These are phyloP conservation scores for Waitea zeae DNA, from an alignment of 1,284 basidiomycete species.

Conservation along the genomic window DNA sequence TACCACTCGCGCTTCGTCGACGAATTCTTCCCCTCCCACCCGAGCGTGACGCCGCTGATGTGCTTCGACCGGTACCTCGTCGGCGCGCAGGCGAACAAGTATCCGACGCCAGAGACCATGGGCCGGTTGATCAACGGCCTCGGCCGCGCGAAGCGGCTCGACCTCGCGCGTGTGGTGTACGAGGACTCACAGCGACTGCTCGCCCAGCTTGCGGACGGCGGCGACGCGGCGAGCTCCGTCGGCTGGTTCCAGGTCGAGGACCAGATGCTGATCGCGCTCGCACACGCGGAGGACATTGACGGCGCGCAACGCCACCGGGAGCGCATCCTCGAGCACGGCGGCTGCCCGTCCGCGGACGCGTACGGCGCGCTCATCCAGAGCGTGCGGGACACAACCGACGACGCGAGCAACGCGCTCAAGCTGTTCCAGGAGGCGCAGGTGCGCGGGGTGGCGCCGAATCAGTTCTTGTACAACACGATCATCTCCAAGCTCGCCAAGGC, in stretches of 20 bases:
- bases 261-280: constrained; percentile 73
- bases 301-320: constrained; percentile 66
- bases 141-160: constrained; percentile 42
- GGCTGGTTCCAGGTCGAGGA: constrained; percentile 76
- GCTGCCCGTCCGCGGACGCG: constrained; percentile 73
- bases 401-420: constrained; percentile 71
- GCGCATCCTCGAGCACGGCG: constrained; percentile 64
- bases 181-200: constrained; percentile 50
- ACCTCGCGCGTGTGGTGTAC: constrained; percentile 54
- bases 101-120: constrained; percentile 36
- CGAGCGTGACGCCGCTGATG: constrained; percentile 12
- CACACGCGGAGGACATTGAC: constrained; percentile 66
- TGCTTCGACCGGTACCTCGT: constrained; percentile 21
- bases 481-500: constrained; percentile 90
- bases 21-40: constrained; percentile 19
- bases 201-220: constrained; percentile 23
- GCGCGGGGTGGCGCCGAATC: constrained; percentile 57
- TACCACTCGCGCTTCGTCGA: constrained; percentile 21
- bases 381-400: constrained; percentile 87
- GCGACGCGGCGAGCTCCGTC: constrained; percentile 26
- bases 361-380: constrained; percentile 82
- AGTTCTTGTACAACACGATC: constrained; percentile 89
- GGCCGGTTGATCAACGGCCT: constrained; percentile 51
- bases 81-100: constrained; percentile 19
- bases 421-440: constrained; percentile 70